These are phyloP conservation scores for Jackrogersella minutella DNA, from an alignment of 495 filamentous ascomycete genomes.

Conservation along the genomic window DNA sequence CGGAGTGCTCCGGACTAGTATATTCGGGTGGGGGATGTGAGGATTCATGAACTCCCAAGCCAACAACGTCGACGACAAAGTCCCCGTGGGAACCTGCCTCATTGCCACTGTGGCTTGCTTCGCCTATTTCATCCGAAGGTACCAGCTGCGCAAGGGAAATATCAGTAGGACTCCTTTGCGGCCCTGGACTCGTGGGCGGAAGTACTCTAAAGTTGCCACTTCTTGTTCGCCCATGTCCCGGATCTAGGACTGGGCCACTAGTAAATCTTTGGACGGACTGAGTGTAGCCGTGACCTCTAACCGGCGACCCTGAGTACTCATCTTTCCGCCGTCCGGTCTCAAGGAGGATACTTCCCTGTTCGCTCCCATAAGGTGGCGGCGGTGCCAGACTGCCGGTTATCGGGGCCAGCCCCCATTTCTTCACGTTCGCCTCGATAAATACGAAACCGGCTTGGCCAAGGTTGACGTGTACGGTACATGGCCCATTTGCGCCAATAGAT, in stretches of 20 bases:
- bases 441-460: slow-evolving; percentile 98
- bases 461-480: slow-evolving; percentile 92
- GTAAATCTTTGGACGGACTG: slow-evolving; percentile 48
- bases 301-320: slow-evolving; percentile 68
- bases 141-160: slow-evolving; percentile 85
- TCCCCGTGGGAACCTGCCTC: slow-evolving; percentile 44
- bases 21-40: slow-evolving; percentile 73
- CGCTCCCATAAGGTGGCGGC: slow-evolving; percentile 94
- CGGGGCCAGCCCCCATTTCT: slow-evolving; percentile 98
- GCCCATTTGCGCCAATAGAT: slow-evolving; percentile 91
- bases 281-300: slow-evolving; percentile 60
- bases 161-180: slow-evolving; percentile 90
- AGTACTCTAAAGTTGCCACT: slow-evolving; percentile 70
- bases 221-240: slow-evolving; percentile 60
- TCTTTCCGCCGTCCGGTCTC: slow-evolving; percentile 74
- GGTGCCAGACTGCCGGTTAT: slow-evolving; percentile 95
- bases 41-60: slow-evolving; percentile 48
- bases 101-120: slow-evolving; percentile 67
- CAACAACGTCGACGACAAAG: slow-evolving; percentile 49
- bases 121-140: slow-evolving; percentile 78
- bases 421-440: slow-evolving; percentile 98
- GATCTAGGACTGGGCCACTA: slow-evolving; percentile 45
- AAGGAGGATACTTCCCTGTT: slow-evolving; percentile 93
- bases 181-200: slow-evolving; percentile 85
- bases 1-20: slow-evolving; percentile 69